phyloP scores from a whole-genome alignment of 768 basidiomycete species.

The Amanita muscaria region DNA sequence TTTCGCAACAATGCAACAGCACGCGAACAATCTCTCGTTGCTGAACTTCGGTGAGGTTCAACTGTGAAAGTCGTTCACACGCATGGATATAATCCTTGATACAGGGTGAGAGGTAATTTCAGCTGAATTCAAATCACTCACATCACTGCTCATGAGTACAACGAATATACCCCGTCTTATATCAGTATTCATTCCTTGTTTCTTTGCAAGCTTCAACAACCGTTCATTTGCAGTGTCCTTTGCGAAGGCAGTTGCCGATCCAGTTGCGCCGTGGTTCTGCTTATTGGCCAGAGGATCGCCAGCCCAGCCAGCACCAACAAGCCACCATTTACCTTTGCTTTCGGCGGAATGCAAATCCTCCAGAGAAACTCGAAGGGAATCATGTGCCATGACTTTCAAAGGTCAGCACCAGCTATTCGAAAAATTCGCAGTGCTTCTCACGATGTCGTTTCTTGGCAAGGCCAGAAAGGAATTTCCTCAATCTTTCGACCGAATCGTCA shows the following conservation, averaged over 20 bases:
- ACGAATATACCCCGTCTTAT: constrained; percentile 87
- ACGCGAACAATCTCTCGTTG: constrained; percentile 95
- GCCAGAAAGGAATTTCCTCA: constrained; percentile 81
- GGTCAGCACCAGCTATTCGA: background rate
- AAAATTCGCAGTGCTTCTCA: constrained; percentile 21
- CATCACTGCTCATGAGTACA: constrained; percentile 92
- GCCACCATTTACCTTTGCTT: constrained; percentile 96
- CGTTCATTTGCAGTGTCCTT: constrained; percentile 24
- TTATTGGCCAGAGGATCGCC: constrained; percentile 85
- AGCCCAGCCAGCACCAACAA: constrained; percentile 93
- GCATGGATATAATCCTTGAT: constrained; percentile 92
- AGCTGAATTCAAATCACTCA: constrained; percentile 27
- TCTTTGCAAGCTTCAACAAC: constrained; percentile 74
- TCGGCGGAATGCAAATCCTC: constrained; percentile 79
- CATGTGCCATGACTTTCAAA: constrained; percentile 63
- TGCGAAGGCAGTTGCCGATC: constrained; percentile 15
- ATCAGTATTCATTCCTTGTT: constrained; percentile 99
- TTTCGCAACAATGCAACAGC: constrained; percentile 84
- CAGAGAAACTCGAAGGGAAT: constrained; percentile 79
- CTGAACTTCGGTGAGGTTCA: constrained; percentile 81
- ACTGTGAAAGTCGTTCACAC: constrained; percentile 77
- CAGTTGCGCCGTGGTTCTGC: constrained; percentile 26
- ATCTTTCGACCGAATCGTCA: constrained; percentile 66
- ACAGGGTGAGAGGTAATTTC: background rate
- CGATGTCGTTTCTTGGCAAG: constrained; percentile 73